Conservation (phyloP, 169 alveolate genomes). For the Eimeria zaria region DNA sequence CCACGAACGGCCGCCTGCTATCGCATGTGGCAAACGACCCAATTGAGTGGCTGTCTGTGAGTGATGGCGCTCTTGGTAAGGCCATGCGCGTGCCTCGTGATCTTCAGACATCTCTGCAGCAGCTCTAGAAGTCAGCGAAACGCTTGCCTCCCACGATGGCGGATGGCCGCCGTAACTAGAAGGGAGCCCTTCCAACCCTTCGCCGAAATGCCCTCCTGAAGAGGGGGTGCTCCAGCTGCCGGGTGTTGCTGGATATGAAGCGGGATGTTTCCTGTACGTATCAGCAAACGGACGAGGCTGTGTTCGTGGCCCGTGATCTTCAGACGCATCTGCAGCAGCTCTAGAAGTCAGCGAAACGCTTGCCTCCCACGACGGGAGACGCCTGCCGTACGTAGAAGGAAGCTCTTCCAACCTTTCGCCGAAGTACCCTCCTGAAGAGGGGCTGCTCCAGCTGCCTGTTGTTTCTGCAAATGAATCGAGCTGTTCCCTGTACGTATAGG, state of each 20-base stretch:
- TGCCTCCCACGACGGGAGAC: neutral
- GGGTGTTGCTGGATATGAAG: too few relatives aligned
- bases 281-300: too few relatives aligned
- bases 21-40: neutral
- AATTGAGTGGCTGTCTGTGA: neutral
- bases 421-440: too few relatives aligned
- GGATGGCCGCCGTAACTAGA: neutral
- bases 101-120: neutral
- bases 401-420: neutral
- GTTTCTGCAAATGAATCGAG: too few relatives aligned
- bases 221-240: too few relatives aligned
- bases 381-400: neutral
- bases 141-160: neutral
- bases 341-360: neutral
- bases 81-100: neutral
- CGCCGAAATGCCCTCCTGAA: neutral
- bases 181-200: neutral
- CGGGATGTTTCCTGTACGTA: too few relatives aligned
- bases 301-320: neutral
- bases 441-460: too few relatives aligned
- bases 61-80: neutral
- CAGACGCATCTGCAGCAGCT: neutral
- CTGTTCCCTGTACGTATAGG: too few relatives aligned
- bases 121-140: neutral
- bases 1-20: neutral